Evolutionary conservation across 2,329 filamentous ascomycete species (phyloP).

Genomic region (Botrytis pseudocinerea): DNA sequence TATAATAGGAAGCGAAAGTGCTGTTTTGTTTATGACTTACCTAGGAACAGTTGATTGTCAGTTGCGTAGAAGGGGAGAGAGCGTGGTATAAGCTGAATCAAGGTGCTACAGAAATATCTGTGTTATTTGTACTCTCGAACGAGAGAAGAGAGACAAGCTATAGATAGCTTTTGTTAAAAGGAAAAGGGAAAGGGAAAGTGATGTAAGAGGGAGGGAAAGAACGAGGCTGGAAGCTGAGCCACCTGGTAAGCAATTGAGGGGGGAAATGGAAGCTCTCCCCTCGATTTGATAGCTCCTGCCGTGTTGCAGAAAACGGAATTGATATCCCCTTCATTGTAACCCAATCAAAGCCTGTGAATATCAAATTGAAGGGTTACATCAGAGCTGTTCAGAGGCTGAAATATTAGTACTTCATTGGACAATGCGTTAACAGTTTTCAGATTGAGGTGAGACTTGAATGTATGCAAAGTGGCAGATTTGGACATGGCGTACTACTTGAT

Average conservation of each 20-base stretch:
- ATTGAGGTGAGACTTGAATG: slow-evolving; percentile 13
- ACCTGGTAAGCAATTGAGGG: not conserved
- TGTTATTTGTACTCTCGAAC: slow-evolving; percentile 1
- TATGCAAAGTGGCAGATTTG: slow-evolving; percentile 9
- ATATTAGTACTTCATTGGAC: not conserved
- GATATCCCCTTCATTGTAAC: not conserved
- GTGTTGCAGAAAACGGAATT: slow-evolving; percentile 1
- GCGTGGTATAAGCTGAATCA: not conserved
- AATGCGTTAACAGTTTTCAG: not conserved
- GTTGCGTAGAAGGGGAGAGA: not conserved
- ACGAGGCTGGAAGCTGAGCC: slow-evolving; percentile 4
- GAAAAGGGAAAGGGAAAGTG: not conserved
- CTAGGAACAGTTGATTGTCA: not conserved
- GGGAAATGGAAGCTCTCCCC: not conserved
- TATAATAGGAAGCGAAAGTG: not conserved
- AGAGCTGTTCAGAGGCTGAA: not conserved
- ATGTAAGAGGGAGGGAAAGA: not conserved
- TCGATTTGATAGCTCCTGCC: slow-evolving; percentile 8
- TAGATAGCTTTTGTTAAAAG: not conserved
- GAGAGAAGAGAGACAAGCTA: too few relatives aligned
- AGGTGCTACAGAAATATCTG: not conserved
- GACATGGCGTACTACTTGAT: not conserved
- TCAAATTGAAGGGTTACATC: slow-evolving; percentile 14
- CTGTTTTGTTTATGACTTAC: not conserved
- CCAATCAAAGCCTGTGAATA: slow-evolving; percentile 3